Base-by-base conservation (phyloP, 2,329 filamentous ascomycete species). In the Fusarium tricinctum region DNA sequence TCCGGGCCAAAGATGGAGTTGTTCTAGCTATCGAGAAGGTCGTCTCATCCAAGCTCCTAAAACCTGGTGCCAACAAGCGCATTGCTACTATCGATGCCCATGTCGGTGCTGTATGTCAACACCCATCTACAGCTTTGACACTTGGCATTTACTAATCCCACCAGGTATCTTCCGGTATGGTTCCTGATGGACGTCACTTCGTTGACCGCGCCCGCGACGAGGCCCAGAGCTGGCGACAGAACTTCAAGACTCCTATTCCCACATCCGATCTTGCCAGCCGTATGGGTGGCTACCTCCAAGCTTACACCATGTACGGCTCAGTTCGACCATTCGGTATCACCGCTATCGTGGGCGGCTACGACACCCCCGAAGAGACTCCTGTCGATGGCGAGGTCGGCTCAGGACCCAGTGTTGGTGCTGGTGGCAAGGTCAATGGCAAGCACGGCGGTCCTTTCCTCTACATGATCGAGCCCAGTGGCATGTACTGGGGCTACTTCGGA, bases 401-500 rank as follows among this genome's bases (percentile, higher is more conserved):
- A 39, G 95, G 95, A 22, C 95, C 95, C 48, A 83, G 83, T 43
- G 86, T 87, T 59, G 95, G 95, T 60, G 89, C 93, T 23, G 95
- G 95, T 68, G 95, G 95, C 76, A 97, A 96, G 83, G 86, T 90
- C 43, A 81, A 79, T 28, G 88, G 89, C 75, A 90, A 89, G 76
- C 89, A 94, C 78, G 96, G 96, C 73, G 96, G 95, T 2, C 96
- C 96, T 22, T 94, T 90, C 68, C 88, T 99, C 66, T 99, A 97
- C 87, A 99, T 99, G 96, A 95, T 99, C 74, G 96, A 99, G 85
- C 96, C 96, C 42, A 97, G 94, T 76, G 96, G 96, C 57, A 83
- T 95, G 72, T 98, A 97, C 86, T 99, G 96, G 96, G 96, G 96
- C 63, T 99, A 99, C 86, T 97, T 97, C 80, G 96, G 96, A 74